Percentiles rank a stretch among this genome's conserved stretches.
phyloP scores from a whole-genome alignment of 73 alveolate species.

The Symbiodinium pilosum region DNA sequence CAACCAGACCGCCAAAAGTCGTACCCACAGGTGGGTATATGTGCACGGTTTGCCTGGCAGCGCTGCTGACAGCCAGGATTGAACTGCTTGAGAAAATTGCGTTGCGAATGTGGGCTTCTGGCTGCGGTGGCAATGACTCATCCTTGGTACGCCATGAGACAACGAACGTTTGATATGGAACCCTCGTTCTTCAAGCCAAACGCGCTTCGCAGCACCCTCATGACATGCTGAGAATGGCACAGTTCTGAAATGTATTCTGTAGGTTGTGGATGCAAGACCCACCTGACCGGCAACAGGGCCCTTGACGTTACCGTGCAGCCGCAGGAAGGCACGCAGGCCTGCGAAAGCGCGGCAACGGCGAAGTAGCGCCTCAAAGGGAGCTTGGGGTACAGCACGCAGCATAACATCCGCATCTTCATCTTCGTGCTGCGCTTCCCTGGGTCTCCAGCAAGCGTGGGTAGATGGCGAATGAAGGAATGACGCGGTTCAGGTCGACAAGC shows the following conservation, averaged over 20 bases:
- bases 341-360: conserved; percentile 55
- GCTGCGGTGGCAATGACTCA: conserved; percentile 75
- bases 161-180: no score
- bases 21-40: conserved; percentile 76
- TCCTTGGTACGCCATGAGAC: no score
- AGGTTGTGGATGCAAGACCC: conserved; percentile 74
- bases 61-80: neutral
- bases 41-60: conserved; percentile 69
- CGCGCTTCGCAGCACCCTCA: no score
- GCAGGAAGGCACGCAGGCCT: no score
- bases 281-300: neutral
- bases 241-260: conserved; percentile 72
- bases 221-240: neutral
- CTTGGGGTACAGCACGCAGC: neutral
- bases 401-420: no score
- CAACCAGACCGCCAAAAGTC: conserved; percentile 51
- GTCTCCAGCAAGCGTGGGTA: conserved; percentile 28
- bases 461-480: conserved; percentile 69
- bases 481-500: conserved; percentile 76
- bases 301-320: neutral
- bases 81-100: neutral
- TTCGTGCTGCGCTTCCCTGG: no score
- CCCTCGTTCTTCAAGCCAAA: no score
- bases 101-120: neutral
- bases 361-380: conserved; percentile 66